Evolutionary conservation across 352 stramenopile species (phyloP).

Genomic region (Achlya hypogyna): DNA sequence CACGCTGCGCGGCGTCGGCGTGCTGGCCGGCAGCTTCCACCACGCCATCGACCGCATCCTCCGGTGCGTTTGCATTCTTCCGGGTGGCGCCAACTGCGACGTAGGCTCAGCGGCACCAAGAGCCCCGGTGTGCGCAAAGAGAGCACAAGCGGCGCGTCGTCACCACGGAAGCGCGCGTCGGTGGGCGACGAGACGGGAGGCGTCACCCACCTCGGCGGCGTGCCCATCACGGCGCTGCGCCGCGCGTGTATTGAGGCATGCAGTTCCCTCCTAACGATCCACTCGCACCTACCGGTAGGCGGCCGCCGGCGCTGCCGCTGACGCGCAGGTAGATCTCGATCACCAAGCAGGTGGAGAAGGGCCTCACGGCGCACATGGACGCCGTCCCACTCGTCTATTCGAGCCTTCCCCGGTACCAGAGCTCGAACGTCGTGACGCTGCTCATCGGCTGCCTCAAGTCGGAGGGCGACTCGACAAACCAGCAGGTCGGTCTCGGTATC

Average conservation of each 20-base stretch:
- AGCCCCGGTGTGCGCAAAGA: conserved; percentile 27
- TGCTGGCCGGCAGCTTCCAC: conserved; percentile 71
- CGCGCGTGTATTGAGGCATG: conserved; percentile 73
- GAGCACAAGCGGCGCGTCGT: conserved; percentile 26
- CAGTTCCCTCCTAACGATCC: conserved; percentile 69
- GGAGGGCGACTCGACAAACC: conserved; percentile 74
- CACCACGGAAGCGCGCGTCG: conserved; percentile 33
- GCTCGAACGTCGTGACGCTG: conserved; percentile 74
- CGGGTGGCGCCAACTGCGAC: not conserved
- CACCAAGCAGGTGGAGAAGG: conserved; percentile 71
- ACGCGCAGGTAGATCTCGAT: conserved; percentile 33
- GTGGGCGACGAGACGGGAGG: conserved; percentile 38
- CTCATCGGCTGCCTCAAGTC: conserved; percentile 77
- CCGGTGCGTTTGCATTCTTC: conserved; percentile 27
- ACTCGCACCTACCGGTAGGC: conserved; percentile 62
- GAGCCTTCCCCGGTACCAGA: conserved; percentile 73
- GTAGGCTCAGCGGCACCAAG: conserved; percentile 14
- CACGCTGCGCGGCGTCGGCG: conserved; percentile 62
- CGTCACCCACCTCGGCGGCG: conserved; percentile 36
- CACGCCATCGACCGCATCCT: conserved; percentile 71
- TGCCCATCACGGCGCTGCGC: conserved; percentile 61
- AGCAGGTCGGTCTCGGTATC: conserved; percentile 28
- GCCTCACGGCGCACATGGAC: conserved; percentile 55
- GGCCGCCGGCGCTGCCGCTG: not conserved
- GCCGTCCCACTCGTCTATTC: conserved; percentile 62